A percentile compares a stretch with the other conserved stretches of the same genome.
Conservation (phyloP, 139 green algal species). For the Raphidocelis subcapitata region DNA sequence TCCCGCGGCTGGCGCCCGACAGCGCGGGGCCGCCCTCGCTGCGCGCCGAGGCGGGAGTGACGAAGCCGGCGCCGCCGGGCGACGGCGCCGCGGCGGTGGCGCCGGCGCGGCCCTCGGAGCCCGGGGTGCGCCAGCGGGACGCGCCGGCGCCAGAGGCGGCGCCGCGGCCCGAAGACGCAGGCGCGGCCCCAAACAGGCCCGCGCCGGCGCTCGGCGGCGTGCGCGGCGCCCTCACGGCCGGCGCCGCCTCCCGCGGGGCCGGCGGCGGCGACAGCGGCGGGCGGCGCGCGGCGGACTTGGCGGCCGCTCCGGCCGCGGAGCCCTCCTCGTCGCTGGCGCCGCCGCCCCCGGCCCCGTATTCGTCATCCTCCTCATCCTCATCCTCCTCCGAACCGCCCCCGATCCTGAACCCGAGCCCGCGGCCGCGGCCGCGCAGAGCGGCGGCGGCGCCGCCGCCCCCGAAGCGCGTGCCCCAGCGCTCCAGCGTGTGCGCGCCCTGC, state of each 20-base stretch:
- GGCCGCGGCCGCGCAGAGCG: too few species aligned
- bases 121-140: neutral
- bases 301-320: too few species aligned
- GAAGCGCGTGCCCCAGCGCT: neutral
- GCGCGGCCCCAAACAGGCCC: neutral
- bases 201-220: neutral
- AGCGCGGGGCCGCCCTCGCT: neutral
- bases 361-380: neutral
- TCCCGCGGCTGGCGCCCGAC: neutral
- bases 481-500: slow-evolving; percentile 16
- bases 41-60: neutral
- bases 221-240: neutral
- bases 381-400: neutral
- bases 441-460: too few species aligned
- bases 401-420: too few species aligned
- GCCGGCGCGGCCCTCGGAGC: neutral
- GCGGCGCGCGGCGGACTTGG: too few species aligned
- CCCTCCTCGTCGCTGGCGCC: too few species aligned
- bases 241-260: neutral
- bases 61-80: neutral
- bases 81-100: neutral
- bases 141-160: too few species aligned
- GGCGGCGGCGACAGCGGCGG: too few species aligned
- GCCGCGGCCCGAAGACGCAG: neutral
- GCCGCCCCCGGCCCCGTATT: neutral